phyloP scores from a whole-genome alignment of 352 stramenopile species.

The Globisporangium camurandrum region DNA sequence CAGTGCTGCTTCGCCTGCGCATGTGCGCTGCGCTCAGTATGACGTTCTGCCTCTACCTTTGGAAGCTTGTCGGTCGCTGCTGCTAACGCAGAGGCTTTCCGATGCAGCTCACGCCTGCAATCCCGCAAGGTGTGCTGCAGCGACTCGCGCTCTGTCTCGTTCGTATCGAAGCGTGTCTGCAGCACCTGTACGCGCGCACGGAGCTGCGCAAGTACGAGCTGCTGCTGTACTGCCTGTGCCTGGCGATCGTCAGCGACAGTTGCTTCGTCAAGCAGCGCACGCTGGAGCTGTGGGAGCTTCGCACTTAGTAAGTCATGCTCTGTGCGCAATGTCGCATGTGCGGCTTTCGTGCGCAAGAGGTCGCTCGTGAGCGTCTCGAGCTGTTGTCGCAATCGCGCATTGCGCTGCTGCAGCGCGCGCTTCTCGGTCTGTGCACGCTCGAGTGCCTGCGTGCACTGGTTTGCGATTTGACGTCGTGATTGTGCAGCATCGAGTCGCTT shows the following conservation, averaged over 20 bases:
- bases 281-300: not conserved
- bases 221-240: not conserved
- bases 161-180: not conserved
- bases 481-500: not conserved
- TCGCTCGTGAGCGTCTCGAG: not conserved
- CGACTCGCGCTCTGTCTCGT: conserved; percentile 15
- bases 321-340: not conserved
- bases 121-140: conserved; percentile 21
- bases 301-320: not conserved
- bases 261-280: not conserved
- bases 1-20: not conserved
- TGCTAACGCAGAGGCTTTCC: conserved; percentile 5
- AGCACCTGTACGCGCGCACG: not conserved
- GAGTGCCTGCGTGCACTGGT: no score
- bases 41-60: not conserved
- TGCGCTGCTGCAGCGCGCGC: not conserved
- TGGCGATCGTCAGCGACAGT: not conserved
- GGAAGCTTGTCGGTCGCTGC: not conserved
- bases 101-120: conserved; percentile 22
- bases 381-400: not conserved
- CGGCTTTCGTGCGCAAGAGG: not conserved
- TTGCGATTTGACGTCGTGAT: not conserved
- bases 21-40: not conserved
- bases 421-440: not conserved
- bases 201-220: not conserved